Base-by-base conservation (phyloP, 495 filamentous ascomycete species). In the Talaromyces nanjingensis region DNA sequence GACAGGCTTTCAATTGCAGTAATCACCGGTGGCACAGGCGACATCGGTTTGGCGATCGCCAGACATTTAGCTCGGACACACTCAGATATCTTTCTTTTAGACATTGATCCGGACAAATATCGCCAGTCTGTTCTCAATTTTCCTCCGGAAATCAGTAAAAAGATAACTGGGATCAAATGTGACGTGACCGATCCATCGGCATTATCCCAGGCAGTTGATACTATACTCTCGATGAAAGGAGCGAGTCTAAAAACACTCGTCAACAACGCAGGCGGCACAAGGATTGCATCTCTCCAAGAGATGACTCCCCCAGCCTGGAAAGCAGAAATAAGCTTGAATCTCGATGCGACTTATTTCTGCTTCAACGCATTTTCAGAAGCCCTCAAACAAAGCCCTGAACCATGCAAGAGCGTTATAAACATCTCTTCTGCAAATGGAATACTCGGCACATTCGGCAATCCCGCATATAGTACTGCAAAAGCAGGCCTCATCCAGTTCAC, bases 401-500 rank as follows among this genome's bases (percentile, higher is more conserved):
- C 57, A 20, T 34, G 16, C 57, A 39, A 34, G 25, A 59, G 57
- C 25, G 57, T 59, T 5, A 39, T 59, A 8, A 59, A 59, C 20
- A 59, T 59, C 6, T 59, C 57, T 4, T 59, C 57, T 22, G 57
- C 16, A 4, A 59, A 59, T 16, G 57, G 34, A 25, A 37, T 59
- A 59, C 59, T 42, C 8, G 37, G 29, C 24, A 60, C 34, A 47
- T 60, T 60, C 16, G 59, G 59, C 6, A 60, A 60, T 29, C 59
- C 59, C 25, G 59, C 59, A 16, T 60, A 60, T 22, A 60, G 59
- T 34, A 45, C 59, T 4, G 59, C 59, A 29, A 60, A 60, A 47
- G 59, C 59, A 42, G 59, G 59, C 4, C 59, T 60, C 3, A 60
- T 45, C 20, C 59, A 60, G 3, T 60, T 60, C 20, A 60, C 59